A percentile compares a stretch with the other conserved stretches of the same genome.
Conservation (phyloP, 2,329 filamentous ascomycete genomes). For the Rachicladosporium sp. region DNA sequence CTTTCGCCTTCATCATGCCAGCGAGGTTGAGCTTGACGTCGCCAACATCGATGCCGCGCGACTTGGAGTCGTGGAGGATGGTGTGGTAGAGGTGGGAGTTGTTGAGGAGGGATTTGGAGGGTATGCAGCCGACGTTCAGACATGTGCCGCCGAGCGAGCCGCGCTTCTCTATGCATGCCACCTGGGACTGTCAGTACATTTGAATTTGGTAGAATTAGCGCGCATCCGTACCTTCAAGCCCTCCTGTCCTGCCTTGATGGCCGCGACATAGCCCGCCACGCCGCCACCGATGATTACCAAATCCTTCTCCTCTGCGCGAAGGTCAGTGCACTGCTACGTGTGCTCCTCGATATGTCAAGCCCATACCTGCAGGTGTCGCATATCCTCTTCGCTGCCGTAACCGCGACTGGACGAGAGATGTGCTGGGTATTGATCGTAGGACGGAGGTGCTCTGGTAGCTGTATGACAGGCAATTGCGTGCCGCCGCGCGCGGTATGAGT, state of each 20-base stretch:
- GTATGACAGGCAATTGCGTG: no score
- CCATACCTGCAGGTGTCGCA: slow-evolving; percentile 40
- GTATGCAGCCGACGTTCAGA: slow-evolving; percentile 76
- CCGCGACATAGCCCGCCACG: slow-evolving; percentile 95
- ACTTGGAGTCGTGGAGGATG: slow-evolving; percentile 91
- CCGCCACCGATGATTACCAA: slow-evolving; percentile 95
- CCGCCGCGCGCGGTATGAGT: no score
- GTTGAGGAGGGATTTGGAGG: slow-evolving; percentile 98
- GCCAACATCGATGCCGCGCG: slow-evolving; percentile 91
- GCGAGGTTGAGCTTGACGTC: slow-evolving; percentile 92
- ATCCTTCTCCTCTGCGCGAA: slow-evolving; percentile 70
- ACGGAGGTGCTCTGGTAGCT: no score
- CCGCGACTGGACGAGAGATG: slow-evolving; percentile 35
- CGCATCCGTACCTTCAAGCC: slow-evolving; percentile 97
- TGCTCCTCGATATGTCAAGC: slow-evolving; percentile 4
- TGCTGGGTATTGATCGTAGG: no score
- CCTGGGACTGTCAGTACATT: slow-evolving; percentile 44
- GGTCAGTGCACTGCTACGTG: slow-evolving; percentile 18
- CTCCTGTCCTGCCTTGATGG: slow-evolving; percentile 97
- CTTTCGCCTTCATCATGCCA: slow-evolving; percentile 98
- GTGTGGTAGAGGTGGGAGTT: slow-evolving; percentile 98
- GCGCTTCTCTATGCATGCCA: slow-evolving; percentile 92
- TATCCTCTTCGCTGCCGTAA: slow-evolving; percentile 45
- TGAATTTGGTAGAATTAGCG: no score
- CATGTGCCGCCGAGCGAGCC: slow-evolving; percentile 66